Evolutionary conservation across 1,139 yeast species (phyloP), one percentile per base, ranked within the genome.

Genomic region (Zygosaccharomyces pseudobailii): DNA sequence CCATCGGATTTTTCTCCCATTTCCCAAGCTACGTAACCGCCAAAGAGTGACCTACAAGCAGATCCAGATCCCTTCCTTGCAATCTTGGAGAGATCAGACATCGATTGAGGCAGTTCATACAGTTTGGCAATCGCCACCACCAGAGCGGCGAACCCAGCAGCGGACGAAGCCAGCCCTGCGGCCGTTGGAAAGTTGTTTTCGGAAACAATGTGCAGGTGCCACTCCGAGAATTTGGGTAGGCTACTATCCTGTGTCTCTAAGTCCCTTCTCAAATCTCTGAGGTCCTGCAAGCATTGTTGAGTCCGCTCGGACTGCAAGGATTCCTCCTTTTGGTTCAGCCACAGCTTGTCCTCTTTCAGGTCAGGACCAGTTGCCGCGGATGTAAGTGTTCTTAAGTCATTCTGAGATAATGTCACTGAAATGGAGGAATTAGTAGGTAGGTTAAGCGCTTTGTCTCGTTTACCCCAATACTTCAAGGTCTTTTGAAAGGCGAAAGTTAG

Each of bases 21-120:
- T 68, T 92, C 96, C 99, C 99, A 92, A 4, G 97, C 97, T n/a
- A 92, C 98, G 65, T 82, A 92, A 6, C 99, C 99, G 41, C 98
- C 98, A 68, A 87, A 88, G 50, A 92, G 74, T 9, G 97, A 92
- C 67, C 99, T 79, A 69, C 98, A 92, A 7, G 98, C 98, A 10
- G 97, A 88, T 2, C 98, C 99, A 13, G 97, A 88, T 20, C 99
- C 99, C 69, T 89, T 92, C 69, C 99, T 82, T 13, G 99, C 98
- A 61, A 92, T 84, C 62, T 84, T 85, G 53, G 96, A 87, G 54
- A 94, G 77, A 59, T 89, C 96, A 21, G 94, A 85, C 64, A 79
- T 74, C 51, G 84, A 78, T 59, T 85, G 85, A 19, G 95, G 95
- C 51, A 94, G 79, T 66, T 86, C 68, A 69, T 81, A 92, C 51